Evolutionary conservation across 2,329 filamentous ascomycete species (phyloP).

Genomic region (Xylaria sp.): DNA sequence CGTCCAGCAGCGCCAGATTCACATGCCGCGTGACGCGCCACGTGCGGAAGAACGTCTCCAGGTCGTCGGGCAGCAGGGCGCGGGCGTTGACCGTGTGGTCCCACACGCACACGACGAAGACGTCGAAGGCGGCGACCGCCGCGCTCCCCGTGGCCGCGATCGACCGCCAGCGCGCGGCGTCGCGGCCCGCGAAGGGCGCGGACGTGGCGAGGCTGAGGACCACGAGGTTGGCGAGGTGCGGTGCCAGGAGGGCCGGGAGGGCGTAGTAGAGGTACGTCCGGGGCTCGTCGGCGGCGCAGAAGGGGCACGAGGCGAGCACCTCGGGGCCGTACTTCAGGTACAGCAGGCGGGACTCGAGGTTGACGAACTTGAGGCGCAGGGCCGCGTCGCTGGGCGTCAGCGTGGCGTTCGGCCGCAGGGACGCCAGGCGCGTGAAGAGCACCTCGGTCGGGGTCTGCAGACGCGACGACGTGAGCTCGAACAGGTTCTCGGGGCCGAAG

Average conservation of each 20-base stretch:
- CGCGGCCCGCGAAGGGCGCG: conserved; percentile 62
- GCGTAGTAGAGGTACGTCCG: conserved; percentile 80
- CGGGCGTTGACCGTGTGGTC: conserved; percentile 68
- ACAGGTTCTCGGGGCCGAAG: conserved; percentile 81
- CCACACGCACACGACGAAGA: conserved; percentile 69
- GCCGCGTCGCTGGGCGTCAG: conserved; percentile 66
- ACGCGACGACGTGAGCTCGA: conserved; percentile 76
- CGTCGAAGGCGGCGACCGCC: conserved; percentile 65
- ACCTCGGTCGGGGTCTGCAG: conserved; percentile 86
- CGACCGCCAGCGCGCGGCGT: conserved; percentile 67
- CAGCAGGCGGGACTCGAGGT: conserved; percentile 73
- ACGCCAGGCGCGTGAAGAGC: conserved; percentile 76
- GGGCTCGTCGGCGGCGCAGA: conserved; percentile 75
- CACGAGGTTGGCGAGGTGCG: conserved; percentile 81
- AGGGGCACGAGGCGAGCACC: conserved; percentile 76
- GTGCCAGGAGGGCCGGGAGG: conserved; percentile 71
- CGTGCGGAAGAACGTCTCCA: conserved; percentile 76
- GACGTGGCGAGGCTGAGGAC: conserved; percentile 77
- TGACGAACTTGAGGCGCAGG: conserved; percentile 72
- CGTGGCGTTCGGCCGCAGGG: conserved; percentile 53
- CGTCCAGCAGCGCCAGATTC: conserved; percentile 69
- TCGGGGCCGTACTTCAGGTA: conserved; percentile 85
- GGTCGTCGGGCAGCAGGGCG: conserved; percentile 64
- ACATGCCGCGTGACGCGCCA: conserved; percentile 67
- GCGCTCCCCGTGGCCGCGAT: conserved; percentile 69